phyloP scores from a whole-genome alignment of 306 rosid species.

The Geum urbanum region DNA sequence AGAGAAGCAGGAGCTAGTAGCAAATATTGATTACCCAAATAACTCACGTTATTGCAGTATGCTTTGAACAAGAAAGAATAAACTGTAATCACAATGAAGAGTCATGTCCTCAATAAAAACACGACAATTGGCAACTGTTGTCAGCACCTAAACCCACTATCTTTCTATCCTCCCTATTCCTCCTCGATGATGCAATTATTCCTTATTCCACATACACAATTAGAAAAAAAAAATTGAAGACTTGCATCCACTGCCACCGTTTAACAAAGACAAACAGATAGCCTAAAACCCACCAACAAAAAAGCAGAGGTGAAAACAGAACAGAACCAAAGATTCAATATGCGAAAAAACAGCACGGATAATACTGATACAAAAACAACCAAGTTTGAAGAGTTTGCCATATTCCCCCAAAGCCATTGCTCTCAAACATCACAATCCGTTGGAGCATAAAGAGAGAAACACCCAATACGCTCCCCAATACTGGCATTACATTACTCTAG shows the following conservation, averaged over 20 bases:
- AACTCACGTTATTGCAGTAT: conserved; percentile 27
- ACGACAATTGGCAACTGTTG: conserved; percentile 32
- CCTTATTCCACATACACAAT: conserved; percentile 48
- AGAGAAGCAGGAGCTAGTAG: conserved; percentile 23
- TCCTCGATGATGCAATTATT: conserved; percentile 53
- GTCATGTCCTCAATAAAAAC: conserved; percentile 27
- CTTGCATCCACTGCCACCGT: conserved; percentile 44
- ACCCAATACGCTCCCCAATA: conserved; percentile 26
- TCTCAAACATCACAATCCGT: conserved; percentile 28
- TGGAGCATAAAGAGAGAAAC: conserved; percentile 54
- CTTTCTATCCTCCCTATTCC: conserved; percentile 42
- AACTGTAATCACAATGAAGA: conserved; percentile 24
- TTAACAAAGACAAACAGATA: too few species aligned
- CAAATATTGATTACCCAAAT: conserved; percentile 18
- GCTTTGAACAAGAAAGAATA: conserved; percentile 23
- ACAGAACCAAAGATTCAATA: conserved; percentile 46
- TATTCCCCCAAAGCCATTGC: conserved; percentile 42
- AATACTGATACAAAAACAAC: conserved; percentile 29
- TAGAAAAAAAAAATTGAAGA: conserved; percentile 26
- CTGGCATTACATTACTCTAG: conserved; percentile 36
- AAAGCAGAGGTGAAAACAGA: neutral
- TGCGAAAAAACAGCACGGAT: conserved; percentile 69
- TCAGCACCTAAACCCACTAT: conserved; percentile 37
- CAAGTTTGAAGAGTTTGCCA: conserved; percentile 34
- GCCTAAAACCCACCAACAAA: conserved; percentile 50